Evolutionary conservation across 1,139 yeast species (phyloP).

Genomic region (Candida sp.): DNA sequence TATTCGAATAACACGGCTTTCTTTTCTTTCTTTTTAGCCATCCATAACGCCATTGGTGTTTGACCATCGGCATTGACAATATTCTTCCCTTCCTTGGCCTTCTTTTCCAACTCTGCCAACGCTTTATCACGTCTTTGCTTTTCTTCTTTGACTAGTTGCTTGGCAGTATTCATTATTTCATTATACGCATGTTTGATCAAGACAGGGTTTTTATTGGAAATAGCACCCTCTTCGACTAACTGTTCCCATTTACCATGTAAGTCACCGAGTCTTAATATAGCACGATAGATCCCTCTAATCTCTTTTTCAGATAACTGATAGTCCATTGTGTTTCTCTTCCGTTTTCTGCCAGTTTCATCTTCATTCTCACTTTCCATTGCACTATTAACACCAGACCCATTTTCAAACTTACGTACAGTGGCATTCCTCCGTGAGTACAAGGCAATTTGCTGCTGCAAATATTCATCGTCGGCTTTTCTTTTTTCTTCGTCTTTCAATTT

Average conservation of each 20-base stretch:
- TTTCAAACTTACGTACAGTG: conserved; percentile 57
- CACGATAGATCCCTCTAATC: conserved; percentile 80
- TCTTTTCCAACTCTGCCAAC: conserved; percentile 57
- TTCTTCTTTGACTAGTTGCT: conserved; percentile 61
- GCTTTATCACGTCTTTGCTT: conserved; percentile 58
- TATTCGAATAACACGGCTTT: conserved; percentile 89
- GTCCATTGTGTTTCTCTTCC: conserved; percentile 39
- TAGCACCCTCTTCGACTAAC: conserved; percentile 84
- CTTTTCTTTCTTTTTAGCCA: conserved; percentile 66
- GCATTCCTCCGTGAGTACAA: conserved; percentile 81
- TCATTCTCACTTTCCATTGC: conserved; percentile 23
- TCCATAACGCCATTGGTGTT: conserved; percentile 46
- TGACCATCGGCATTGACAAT: conserved; percentile 33
- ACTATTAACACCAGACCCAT: conserved; percentile 24
- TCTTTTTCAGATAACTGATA: conserved; percentile 80
- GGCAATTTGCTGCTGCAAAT: conserved; percentile 84
- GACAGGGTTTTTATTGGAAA: conserved; percentile 85
- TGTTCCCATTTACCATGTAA: conserved; percentile 81
- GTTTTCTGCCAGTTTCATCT: conserved; percentile 19
- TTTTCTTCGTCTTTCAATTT: conserved; percentile 91
- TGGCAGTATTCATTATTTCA: conserved; percentile 64
- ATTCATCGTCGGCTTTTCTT: conserved; percentile 80
- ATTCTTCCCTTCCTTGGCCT: conserved; percentile 56
- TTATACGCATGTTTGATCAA: conserved; percentile 71
- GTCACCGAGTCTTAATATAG: conserved; percentile 81